Base-by-base conservation (phyloP, 2,329 filamentous ascomycete species). In the Penicillium sp. region DNA sequence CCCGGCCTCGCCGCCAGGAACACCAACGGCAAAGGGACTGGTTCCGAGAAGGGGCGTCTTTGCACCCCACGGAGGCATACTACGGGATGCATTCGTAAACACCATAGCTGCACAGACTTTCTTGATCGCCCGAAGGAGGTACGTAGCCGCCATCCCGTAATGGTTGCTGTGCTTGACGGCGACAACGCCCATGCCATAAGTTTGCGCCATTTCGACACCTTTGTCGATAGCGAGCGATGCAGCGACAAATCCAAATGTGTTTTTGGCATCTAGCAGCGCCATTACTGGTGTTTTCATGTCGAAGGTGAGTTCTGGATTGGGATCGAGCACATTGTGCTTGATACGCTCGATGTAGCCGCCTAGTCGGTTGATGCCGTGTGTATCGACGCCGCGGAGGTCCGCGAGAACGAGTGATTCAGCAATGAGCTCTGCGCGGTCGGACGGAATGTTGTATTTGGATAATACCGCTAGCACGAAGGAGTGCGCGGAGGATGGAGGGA, bases 31-130 rank as follows among this genome's bases (percentile, higher is more conserved):
- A 43, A 61, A 54, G 2, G 60, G 60, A 47, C 50, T 57, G 2
- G 52, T 62, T 3, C 53, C 60, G n/a, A 60, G 26, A 35, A 59
- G 46, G 11, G 50, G 45, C n/a, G 56, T 55, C 26, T 56, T 59
- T 14, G 45, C 67, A 14, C 71, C 71, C 63, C 67, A 74, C 0
- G 69, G 67, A 0, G 71, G 68, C 54, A 74, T 63, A 14, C 65
- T 65, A 0, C 64, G 64, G 7, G 62, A 63, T 0, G 69, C 67
- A 49, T 73, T 73, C 5, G 71, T 73, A 56, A 72, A 73, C 0
- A 68, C 70, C 3, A 73, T 57, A 52, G 62, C 59, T 11, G 57
- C 58, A 46, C 60, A 59, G 8, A 61, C 64, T 16, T 47, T 7
- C 23, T 60, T 42, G 5, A 67, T 45, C 2, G 66, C 66, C 4